These are phyloP conservation scores for Vickermania ingenoplastis DNA, from an alignment of 208 protist genomes.

Conservation along the genomic window DNA sequence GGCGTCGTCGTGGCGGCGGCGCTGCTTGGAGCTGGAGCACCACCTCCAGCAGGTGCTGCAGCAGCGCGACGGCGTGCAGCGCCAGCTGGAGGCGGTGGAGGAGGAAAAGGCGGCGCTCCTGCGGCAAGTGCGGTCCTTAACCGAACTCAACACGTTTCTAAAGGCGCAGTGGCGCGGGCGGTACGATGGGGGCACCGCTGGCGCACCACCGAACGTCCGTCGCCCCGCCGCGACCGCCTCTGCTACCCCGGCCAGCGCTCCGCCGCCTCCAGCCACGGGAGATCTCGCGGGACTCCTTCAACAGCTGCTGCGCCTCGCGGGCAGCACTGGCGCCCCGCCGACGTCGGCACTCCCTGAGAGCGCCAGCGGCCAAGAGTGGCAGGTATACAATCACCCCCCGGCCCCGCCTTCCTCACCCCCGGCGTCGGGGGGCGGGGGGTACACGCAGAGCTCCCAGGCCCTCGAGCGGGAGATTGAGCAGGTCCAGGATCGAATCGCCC, in stretches of 20 bases:
- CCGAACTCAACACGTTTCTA: constrained; percentile 76
- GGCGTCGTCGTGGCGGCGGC: constrained; percentile 33
- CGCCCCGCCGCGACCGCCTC: too few relatives aligned
- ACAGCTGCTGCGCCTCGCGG: too few relatives aligned
- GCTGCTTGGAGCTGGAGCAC: constrained; percentile 68
- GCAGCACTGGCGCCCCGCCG: too few relatives aligned
- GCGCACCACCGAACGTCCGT: too few relatives aligned
- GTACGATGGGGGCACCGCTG: constrained; percentile 39
- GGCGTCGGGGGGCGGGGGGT: too few relatives aligned
- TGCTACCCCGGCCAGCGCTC: too few relatives aligned
- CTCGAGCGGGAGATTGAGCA: constrained; percentile 61
- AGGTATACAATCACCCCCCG: too few relatives aligned
- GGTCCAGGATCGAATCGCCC: constrained; percentile 44
- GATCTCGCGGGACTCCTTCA: too few relatives aligned
- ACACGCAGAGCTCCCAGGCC: constrained; percentile 14
- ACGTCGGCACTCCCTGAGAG: too few relatives aligned
- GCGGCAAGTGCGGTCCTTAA: constrained; percentile 66
- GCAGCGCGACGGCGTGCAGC: constrained; percentile 53
- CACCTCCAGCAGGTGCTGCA: constrained; percentile 42
- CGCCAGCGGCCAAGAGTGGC: too few relatives aligned
- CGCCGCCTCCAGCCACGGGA: too few relatives aligned
- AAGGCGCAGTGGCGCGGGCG: constrained; percentile 80
- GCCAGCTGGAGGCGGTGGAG: constrained; percentile 32
- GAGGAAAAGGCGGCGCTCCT: constrained; percentile 35
- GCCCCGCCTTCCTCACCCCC: too few relatives aligned